Base-by-base conservation (phyloP, 257 asterid genomes). In the Lycium ferocissimum region DNA sequence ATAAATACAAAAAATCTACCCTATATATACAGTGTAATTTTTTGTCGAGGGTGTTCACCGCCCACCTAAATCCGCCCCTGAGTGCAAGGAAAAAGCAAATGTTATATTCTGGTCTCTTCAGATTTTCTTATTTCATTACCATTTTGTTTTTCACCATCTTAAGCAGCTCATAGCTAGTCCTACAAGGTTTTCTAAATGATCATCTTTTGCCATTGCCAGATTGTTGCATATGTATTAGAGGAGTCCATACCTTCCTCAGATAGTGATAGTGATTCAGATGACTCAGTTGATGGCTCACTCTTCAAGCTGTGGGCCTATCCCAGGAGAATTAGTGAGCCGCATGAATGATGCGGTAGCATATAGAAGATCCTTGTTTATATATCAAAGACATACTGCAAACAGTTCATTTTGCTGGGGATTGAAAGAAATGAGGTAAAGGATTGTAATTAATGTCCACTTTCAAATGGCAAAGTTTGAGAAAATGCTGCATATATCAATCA, bases 241-340 rank as follows among this genome's bases (percentile, higher is more conserved):
- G 94, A 90, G 65, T 47, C 47, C 38, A 53, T 84, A 10, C 84
- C 88, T 47, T 91, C 91, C 59, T 94, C 92, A 22, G 94, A 91
- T 54, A 89, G 92, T 78, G 95, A 96, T 71, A 90, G 91, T 80
- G 97, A 93, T 83, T 35, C 86, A 13, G 96, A 93, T 83, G 99
- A 92, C 73, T 38, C 87, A 2, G 95, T 92, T 43, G 93, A 88
- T 73, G 82, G 56, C 47, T 85, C 90, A 8, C 3, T 76, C 72
- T 86, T 62, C 63, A 90, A 87, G 91, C 85, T 93, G 57, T 93
- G 97, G 97, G 95, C 93, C 22, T 93, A 90, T 90, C 95, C 95
- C 59, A 84, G 65, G 85, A 88, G 86, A 75, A 35, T 79, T 37
- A 59, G 87, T 43, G 35, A 45, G 33, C 45, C 18, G 71, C 78